These are phyloP conservation scores for Kluyveromyces dobzhanskii DNA, from an alignment of 805 yeast species.

Conservation along the genomic window DNA sequence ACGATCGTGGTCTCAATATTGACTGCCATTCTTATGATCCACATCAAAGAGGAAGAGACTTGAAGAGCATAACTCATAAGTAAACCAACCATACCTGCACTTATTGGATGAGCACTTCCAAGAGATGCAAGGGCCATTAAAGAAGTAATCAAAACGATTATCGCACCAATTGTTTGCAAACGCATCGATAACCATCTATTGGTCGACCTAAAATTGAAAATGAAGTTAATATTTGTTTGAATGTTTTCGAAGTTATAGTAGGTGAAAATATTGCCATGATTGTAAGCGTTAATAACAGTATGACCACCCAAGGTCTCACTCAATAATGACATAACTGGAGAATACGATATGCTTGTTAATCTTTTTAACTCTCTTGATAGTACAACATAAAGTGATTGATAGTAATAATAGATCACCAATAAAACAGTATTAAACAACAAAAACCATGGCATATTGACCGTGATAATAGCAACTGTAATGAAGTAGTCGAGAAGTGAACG, in stretches of 20 bases:
- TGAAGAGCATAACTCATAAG: conserved; percentile 56
- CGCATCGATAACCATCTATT: conserved; percentile 62
- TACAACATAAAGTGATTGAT: conserved; percentile 60
- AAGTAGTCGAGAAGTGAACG: conserved; percentile 36
- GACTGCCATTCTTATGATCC: conserved; percentile 52
- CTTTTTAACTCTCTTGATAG: conserved; percentile 75
- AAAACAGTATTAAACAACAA: conserved; percentile 35
- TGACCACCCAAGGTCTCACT: conserved; percentile 77
- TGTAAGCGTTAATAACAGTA: conserved; percentile 69
- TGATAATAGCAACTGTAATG: conserved; percentile 45
- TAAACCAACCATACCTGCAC: conserved; percentile 56
- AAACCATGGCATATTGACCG: conserved; percentile 47
- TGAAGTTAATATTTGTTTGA: conserved; percentile 40
- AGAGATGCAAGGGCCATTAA: conserved; percentile 36
- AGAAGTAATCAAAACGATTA: conserved; percentile 45
- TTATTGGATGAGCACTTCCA: conserved; percentile 34
- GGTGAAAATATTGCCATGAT: conserved; percentile 56
- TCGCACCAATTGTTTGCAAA: conserved; percentile 51
- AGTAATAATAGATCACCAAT: conserved; percentile 54
- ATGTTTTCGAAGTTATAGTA: conserved; percentile 43
- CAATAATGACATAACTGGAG: conserved; percentile 75
- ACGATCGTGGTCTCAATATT: conserved; percentile 58
- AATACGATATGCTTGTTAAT: conserved; percentile 54
- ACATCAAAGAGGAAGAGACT: conserved; percentile 44
- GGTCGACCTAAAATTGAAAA: conserved; percentile 43